A percentile compares a stretch with the other conserved stretches of the same genome.
These are phyloP conservation scores for Ganoderma sinense DNA, from an alignment of 1,284 basidiomycete genomes.

Conservation along the genomic window DNA sequence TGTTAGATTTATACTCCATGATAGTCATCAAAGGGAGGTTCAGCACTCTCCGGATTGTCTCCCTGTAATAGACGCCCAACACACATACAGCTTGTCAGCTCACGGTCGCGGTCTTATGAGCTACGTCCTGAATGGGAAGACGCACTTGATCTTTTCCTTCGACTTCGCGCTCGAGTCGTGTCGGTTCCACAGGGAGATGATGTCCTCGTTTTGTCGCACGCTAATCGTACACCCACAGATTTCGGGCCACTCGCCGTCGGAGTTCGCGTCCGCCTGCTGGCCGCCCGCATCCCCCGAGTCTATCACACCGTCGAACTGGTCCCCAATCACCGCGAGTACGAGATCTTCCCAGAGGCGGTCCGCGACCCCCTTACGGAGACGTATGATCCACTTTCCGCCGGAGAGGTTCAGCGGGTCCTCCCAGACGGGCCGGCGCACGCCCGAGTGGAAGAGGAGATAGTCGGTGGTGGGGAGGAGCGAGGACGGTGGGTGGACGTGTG, in stretches of 20 bases:
- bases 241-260: slow-evolving; percentile 64
- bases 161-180: slow-evolving; percentile 70
- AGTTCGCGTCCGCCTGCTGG: slow-evolving; percentile 9
- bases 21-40: slow-evolving; percentile 73
- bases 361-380: slow-evolving; percentile 82
- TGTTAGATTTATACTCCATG: slow-evolving; percentile 89
- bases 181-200: slow-evolving; percentile 83
- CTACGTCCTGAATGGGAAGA: slow-evolving; percentile 12
- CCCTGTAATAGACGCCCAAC: slow-evolving; percentile 49
- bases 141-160: slow-evolving; percentile 77
- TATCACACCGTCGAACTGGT: slow-evolving; percentile 72
- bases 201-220: slow-evolving; percentile 84
- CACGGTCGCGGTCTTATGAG: background rate
- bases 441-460: slow-evolving; percentile 86
- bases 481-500: slow-evolving; percentile 80
- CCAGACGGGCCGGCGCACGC: slow-evolving; percentile 86
- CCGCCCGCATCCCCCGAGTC: slow-evolving; percentile 40
- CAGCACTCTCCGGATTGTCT: slow-evolving; percentile 71
- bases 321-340: slow-evolving; percentile 79
- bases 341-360: slow-evolving; percentile 88
- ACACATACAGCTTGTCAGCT: background rate
- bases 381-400: slow-evolving; percentile 95
- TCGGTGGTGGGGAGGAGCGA: slow-evolving; percentile 81
- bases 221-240: slow-evolving; percentile 88
- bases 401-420: slow-evolving; percentile 86